Evolutionary conservation across 2,329 filamentous ascomycete species (phyloP), one percentile per base, ranked within the genome.

Genomic region (Pseudocercospora macadamiae): DNA sequence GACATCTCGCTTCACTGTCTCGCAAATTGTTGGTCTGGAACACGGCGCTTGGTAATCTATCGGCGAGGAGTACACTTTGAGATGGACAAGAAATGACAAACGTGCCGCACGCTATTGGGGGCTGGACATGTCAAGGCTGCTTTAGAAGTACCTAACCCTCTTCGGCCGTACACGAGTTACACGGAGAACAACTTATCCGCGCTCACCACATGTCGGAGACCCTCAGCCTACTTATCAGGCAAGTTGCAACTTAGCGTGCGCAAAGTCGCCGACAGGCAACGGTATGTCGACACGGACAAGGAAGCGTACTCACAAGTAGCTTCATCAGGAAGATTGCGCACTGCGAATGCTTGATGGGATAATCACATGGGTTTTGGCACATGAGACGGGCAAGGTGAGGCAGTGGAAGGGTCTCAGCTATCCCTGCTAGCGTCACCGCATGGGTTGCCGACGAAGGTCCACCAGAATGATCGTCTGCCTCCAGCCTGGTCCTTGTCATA

Each of bases 131-230:
- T 21, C 37, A 4, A 12, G 6, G 28, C 12, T 12, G 28, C 28
- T 12, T 42, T 42, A 42, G 37, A 42, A 21, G 18, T 42, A 42
- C 37, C 37, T 21, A 42, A 21, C 37, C 16, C 14, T 21, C 37
- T 42, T 42, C 37, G 37, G 37, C 37, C 37, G 37, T 42, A 42
- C 37, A 19, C 37, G 3, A 19, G 10, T 12, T 19, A 42, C 9
- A 21, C 37, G 37, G 8, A 42, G 16, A 21, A 12, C 6, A 42
- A 64, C n/a, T n/a, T n/a, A n/a, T n/a, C n/a, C n/a, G n/a, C n/a
- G n/a, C n/a, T n/a, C n/a, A n/a, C n/a, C n/a, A n/a, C n/a, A n/a
- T 21, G 14, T 42, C 18, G 3, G 23, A 19, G 18, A 2, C 16
- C 37, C n/a, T 42, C 37, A 42, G 37, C 37, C 23, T 19, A 42